Conservation (phyloP, 257 asterid species). For the Ballota nigra region DNA sequence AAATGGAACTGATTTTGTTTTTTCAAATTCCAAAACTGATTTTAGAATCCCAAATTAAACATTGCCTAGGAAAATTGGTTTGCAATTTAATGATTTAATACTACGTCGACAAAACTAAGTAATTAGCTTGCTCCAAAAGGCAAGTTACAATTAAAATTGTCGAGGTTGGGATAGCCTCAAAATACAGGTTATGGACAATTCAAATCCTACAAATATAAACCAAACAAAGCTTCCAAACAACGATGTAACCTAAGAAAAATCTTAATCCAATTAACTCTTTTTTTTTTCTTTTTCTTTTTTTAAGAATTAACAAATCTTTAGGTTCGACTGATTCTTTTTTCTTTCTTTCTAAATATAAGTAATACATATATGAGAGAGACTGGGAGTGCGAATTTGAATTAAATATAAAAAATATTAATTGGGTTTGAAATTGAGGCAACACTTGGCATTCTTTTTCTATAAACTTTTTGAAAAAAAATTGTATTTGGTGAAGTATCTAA, state of each 20-base stretch:
- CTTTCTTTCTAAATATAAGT: too few species aligned
- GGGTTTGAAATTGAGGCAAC: background rate
- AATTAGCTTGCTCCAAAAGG: background rate
- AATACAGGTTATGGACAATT: background rate
- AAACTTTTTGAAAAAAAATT: background rate
- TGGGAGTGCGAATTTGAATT: background rate
- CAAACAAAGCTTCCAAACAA: background rate
- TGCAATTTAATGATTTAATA: conserved; percentile 2
- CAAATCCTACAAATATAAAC: background rate
- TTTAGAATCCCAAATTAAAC: too few species aligned
- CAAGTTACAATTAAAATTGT: background rate
- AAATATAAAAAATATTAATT: background rate
- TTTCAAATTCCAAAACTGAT: too few species aligned
- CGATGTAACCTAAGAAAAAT: conserved; percentile 23
- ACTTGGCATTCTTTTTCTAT: background rate
- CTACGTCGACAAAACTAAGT: conserved; percentile 15
- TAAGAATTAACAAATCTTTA: background rate
- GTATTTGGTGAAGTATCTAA: background rate
- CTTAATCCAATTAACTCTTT: background rate
- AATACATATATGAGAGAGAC: background rate
- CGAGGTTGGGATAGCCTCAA: conserved; percentile 8
- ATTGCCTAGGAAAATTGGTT: background rate
- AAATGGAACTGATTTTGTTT: too few species aligned
- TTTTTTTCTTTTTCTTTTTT: too few species aligned
- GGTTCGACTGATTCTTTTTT: background rate